Base-by-base conservation (phyloP, 2,329 filamentous ascomycete species). In the Fusarium keratoplasticum region DNA sequence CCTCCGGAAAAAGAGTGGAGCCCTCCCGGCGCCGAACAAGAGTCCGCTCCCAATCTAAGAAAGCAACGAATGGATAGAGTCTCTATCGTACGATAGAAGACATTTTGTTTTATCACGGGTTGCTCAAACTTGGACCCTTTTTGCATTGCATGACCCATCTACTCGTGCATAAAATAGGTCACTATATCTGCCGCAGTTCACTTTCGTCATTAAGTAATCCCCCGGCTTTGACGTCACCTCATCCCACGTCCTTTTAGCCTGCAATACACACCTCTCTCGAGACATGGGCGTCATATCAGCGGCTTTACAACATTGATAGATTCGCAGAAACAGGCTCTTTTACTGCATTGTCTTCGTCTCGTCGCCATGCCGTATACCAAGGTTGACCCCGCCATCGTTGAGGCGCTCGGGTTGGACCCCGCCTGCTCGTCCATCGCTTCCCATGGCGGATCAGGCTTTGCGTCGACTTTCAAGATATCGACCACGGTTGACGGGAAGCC, bases 391-490 rank as follows among this genome's bases (percentile, higher is more conserved):
- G 64, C 64, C 38, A 69, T 72, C 42, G 13, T 58, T 55, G 88
- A 88, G 84, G 57, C 83, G 16, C 77, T 82, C 2, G 86, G 83
- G 62, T 84, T 94, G 44, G 93, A 95, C 79, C 80, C 89, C 1
- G 90, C 91, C 29, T 89, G 81, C 27, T 88, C 91, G 33, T 88
- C 83, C 50, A 87, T 94, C 14, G 83, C 87, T 2, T 84, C 89
- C 5, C 88, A 92, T 70, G 92, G 92, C 66, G 89, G 91, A 57
- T 93, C 92, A 2, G 91, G 91, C 47, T 93, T 93, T 72, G 87
- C 92, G 1, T 91, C 90, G 0, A 94, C 92, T 0, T 92, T 88
- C 66, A 93, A 91, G 79, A 77, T 88, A 61, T 83, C 83, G 16
- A 81, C 83, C 4, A 81, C 84, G 4, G 73, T 81, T 18, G 83